These are phyloP conservation scores for Cucurbita argyrosperma DNA, from an alignment of 306 rosid genomes.

Conservation along the genomic window DNA sequence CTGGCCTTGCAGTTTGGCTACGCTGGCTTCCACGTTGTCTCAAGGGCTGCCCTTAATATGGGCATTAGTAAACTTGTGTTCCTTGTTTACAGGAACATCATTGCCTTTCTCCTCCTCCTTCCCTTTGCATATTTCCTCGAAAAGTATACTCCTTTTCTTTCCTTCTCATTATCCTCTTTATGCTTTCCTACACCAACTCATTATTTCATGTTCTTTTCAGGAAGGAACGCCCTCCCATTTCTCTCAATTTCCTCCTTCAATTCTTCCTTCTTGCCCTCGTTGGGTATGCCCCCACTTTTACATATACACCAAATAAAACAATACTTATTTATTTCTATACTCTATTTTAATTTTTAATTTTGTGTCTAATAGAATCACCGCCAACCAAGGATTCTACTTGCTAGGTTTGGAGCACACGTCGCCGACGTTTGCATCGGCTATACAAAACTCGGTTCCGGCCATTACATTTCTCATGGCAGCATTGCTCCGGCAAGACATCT, in stretches of 20 bases:
- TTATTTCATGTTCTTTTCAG: conserved; percentile 18
- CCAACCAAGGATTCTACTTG: conserved; percentile 57
- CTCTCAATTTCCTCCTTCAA: conserved; percentile 49
- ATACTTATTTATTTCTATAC: too few relatives aligned
- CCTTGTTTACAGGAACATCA: conserved; percentile 80
- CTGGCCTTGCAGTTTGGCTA: conserved; percentile 89
- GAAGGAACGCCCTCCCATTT: conserved; percentile 77
- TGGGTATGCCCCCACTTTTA: conserved; percentile 34
- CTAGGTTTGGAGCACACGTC: conserved; percentile 59
- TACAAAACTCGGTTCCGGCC: conserved; percentile 67
- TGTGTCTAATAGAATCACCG: conserved; percentile 37
- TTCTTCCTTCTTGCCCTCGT: conserved; percentile 83
- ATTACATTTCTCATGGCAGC: conserved; percentile 68
- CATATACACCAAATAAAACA: too few relatives aligned
- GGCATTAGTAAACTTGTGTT: conserved; percentile 87
- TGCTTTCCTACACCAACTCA: not conserved
- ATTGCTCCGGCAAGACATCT: conserved; percentile 31
- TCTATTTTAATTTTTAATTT: not conserved
- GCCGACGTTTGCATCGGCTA: conserved; percentile 57
- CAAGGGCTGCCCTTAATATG: conserved; percentile 94
- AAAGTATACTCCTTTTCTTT: conserved; percentile 23
- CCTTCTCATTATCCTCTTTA: not conserved
- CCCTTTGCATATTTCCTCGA: conserved; percentile 90
- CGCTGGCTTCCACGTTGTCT: conserved; percentile 94
- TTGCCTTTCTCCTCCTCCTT: conserved; percentile 65